A percentile compares a stretch with the other conserved stretches of the same genome.
Conservation (phyloP, 768 basidiomycete species). For the Lactarius vividus region DNA sequence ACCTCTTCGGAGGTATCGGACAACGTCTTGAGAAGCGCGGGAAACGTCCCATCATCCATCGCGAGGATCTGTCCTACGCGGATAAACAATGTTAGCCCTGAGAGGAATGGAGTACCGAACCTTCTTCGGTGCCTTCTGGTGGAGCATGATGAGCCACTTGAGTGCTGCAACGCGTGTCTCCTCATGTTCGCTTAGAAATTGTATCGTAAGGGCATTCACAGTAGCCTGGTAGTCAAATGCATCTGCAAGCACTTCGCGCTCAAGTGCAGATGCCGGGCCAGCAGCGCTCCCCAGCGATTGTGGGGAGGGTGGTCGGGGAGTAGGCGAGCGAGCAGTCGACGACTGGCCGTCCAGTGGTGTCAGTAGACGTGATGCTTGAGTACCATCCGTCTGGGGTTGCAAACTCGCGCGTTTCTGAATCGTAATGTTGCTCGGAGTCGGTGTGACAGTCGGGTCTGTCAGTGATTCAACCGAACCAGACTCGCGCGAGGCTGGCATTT, state of each 20-base stretch:
- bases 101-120: slow-evolving; percentile 38
- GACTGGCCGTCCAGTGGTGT: slow-evolving; percentile 16
- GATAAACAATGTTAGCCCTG: background rate
- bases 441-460: slow-evolving; percentile 34
- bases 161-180: slow-evolving; percentile 94
- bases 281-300: slow-evolving; percentile 25
- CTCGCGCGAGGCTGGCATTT: slow-evolving; percentile 41
- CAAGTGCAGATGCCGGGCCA: slow-evolving; percentile 36
- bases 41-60: slow-evolving; percentile 96
- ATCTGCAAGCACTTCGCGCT: slow-evolving; percentile 48
- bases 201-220: slow-evolving; percentile 88
- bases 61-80: slow-evolving; percentile 68
- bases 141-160: slow-evolving; percentile 98
- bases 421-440: slow-evolving; percentile 26
- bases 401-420: slow-evolving; percentile 28
- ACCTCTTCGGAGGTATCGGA: slow-evolving; percentile 98
- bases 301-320: slow-evolving; percentile 32
- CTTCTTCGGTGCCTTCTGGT: slow-evolving; percentile 96
- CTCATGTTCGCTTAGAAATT: slow-evolving; percentile 94
- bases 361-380: slow-evolving; percentile 7
- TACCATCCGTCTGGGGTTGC: slow-evolving; percentile 4
- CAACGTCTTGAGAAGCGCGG: slow-evolving; percentile 89
- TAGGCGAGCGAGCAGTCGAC: slow-evolving; percentile 32
- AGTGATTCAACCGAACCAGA: slow-evolving; percentile 46
- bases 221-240: slow-evolving; percentile 90